Conservation (phyloP, 768 basidiomycete species). For the Rossbeevera mucosa region DNA sequence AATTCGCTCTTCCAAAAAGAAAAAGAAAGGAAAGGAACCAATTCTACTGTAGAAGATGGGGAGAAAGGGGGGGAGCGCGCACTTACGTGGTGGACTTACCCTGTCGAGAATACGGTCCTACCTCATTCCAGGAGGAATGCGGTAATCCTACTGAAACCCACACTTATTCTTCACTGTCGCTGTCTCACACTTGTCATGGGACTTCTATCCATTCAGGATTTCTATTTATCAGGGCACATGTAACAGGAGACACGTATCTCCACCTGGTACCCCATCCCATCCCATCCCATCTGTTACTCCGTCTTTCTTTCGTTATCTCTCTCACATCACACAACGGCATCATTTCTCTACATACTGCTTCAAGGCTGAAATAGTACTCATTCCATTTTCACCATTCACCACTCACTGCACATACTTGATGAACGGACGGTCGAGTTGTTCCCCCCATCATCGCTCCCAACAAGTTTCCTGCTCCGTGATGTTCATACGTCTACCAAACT, state of each 20-base stretch:
- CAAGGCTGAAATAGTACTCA: conserved; percentile 14
- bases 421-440: conserved; percentile 18
- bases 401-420: conserved; percentile 18
- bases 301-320: conserved; percentile 19
- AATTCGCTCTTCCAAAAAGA: conserved; percentile 10
- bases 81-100: conserved; percentile 15
- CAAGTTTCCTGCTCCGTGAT: conserved; percentile 14
- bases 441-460: conserved; percentile 7
- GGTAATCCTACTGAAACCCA: conserved; percentile 18
- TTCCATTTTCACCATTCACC: conserved; percentile 9
- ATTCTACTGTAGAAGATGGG: conserved; percentile 7
- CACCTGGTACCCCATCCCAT: conserved; percentile 21
- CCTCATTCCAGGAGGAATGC: conserved; percentile 17
- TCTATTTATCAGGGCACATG: conserved; percentile 33
- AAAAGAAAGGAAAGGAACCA: conserved; percentile 1
- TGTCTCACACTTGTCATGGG: conserved; percentile 24
- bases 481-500: conserved; percentile 10
- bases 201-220: conserved; percentile 28
- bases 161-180: conserved; percentile 12
- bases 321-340: conserved; percentile 27
- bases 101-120: conserved; percentile 20
- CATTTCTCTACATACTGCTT: conserved; percentile 22
- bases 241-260: conserved; percentile 26
- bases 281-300: conserved; percentile 24
- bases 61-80: not conserved